Evolutionary conservation across 2,329 filamentous ascomycete genomes (phyloP), one percentile per base, ranked within the genome.

Genomic region (Ploettnerulaceae sp.): DNA sequence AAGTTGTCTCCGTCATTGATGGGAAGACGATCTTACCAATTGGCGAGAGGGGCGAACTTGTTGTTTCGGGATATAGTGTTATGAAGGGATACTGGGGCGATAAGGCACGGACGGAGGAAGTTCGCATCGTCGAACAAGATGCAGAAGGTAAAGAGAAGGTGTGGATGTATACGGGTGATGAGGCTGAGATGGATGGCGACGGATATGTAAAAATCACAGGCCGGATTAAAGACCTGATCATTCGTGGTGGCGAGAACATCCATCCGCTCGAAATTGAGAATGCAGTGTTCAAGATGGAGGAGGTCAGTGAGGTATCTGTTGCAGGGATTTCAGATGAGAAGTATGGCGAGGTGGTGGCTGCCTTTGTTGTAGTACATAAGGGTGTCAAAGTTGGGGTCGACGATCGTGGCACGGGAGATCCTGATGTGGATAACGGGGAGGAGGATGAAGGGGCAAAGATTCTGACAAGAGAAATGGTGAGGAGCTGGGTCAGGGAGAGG

Each of bases 111-210:
- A 96, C 90, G 0, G 70, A 71, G 0, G 84, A 87, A 61, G 88
- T 84, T 4, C 73, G 84, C 61, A 71, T 82, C 15, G 54, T 70
- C 4, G 74, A 76, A 38, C 15, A 25, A 12, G 24, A 39, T 20
- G 18, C 44, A 5, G 34, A 39, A 2, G 49, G 43, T 1, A 54
- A 54, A 6, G 43, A 84, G 15, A 54, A 56, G 9, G 43, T 84
- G 14, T 97, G 91, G 91, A 93, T 97, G 85, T 74, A 86, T 67
- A 94, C 86, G 0, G 93, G 93, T 15, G 93, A 98, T 61, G 91
- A 97, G 70, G 93, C 89, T 2, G 70, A 72, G 42, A 94, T 97
- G 77, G 88, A 94, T 51, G 72, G 68, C 4, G 75, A 89, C 21
- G 93, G 91, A 2, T 97, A 89, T 63, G 79, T 96, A 2, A 77